phyloP scores from a whole-genome alignment of 805 yeast genomes.

The Myxozyma melibiosi region DNA sequence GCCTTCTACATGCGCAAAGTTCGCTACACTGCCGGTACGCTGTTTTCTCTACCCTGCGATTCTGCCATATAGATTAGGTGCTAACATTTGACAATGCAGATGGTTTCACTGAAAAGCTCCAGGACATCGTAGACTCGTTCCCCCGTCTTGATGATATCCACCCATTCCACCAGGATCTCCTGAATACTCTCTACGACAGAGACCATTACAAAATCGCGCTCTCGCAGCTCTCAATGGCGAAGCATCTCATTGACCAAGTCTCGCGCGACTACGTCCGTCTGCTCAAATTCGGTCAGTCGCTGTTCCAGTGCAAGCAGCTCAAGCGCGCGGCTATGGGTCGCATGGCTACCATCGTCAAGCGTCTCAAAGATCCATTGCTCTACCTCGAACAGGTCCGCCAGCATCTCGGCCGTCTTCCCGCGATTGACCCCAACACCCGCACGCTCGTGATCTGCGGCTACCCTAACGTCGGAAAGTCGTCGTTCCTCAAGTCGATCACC shows the following conservation, averaged over 20 bases:
- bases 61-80: background rate
- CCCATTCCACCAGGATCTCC: slow-evolving; percentile 96
- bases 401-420: slow-evolving; percentile 97
- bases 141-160: slow-evolving; percentile 97
- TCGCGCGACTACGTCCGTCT: slow-evolving; percentile 93
- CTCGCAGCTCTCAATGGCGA: slow-evolving; percentile 93
- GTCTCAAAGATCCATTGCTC: slow-evolving; percentile 87
- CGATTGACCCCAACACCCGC: slow-evolving; percentile 98
- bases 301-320: slow-evolving; percentile 97
- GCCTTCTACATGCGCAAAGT: slow-evolving; percentile 99
- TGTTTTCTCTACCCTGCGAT: background rate
- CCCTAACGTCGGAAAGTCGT: slow-evolving; percentile 98
- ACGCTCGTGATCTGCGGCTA: slow-evolving; percentile 96
- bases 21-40: slow-evolving; percentile 74
- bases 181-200: slow-evolving; percentile 97
- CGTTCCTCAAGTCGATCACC: slow-evolving; percentile 88
- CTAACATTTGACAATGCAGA: slow-evolving; percentile 38
- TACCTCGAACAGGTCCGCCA: slow-evolving; percentile 98
- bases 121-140: slow-evolving; percentile 81
- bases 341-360: slow-evolving; percentile 97
- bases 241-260: slow-evolving; percentile 91
- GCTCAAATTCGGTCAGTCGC: slow-evolving; percentile 94
- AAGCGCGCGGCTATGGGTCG: slow-evolving; percentile 99
- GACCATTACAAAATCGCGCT: slow-evolving; percentile 96
- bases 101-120: slow-evolving; percentile 91